phyloP scores from a whole-genome alignment of 83 land plant genomes.

The Picea abies region DNA sequence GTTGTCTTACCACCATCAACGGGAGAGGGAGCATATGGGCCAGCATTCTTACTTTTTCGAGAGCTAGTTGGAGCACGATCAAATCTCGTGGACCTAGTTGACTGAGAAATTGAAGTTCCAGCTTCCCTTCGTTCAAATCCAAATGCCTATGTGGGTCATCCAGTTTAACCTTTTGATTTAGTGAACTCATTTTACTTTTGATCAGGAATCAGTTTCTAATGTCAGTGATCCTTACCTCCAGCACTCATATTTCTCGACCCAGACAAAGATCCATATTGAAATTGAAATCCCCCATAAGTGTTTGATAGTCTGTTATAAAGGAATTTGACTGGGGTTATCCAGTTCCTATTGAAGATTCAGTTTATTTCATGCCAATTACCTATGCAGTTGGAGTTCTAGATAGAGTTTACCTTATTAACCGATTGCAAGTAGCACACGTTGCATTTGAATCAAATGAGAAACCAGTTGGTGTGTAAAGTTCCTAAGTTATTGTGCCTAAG shows the following conservation, averaged over 20 bases:
- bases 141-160: slow-evolving; percentile 6
- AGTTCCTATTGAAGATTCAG: not conserved
- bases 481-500: no score
- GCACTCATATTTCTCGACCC: not conserved
- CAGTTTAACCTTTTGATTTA: not conserved
- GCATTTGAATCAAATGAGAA: no score
- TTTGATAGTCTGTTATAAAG: not conserved
- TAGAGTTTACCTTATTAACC: no score
- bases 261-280: not conserved
- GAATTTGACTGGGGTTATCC: not conserved
- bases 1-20: not conserved
- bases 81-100: not conserved
- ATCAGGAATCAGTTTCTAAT: not conserved
- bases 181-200: not conserved
- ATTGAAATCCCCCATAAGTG: not conserved
- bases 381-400: no score
- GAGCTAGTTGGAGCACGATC: slow-evolving; percentile 3
- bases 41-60: not conserved
- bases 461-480: no score
- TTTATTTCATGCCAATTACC: not conserved
- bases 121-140: not conserved
- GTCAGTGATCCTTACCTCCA: not conserved
- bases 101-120: not conserved
- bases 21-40: not conserved
- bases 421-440: no score